phyloP scores from a whole-genome alignment of 352 stramenopile species.

The Globisporangium recalcitrans region DNA sequence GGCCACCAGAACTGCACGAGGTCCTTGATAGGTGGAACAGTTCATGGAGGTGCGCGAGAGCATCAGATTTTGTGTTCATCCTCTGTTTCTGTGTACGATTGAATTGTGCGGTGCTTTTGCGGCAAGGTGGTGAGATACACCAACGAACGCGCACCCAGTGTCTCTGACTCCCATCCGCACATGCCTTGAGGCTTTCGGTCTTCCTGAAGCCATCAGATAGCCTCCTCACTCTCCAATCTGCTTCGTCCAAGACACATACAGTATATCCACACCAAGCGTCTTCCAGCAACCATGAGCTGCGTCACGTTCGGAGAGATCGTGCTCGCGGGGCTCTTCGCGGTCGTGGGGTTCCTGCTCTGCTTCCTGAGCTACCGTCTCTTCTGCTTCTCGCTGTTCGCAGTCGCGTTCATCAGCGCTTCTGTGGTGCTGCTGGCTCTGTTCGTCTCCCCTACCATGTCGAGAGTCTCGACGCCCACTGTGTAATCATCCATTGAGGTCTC shows the following conservation, averaged over 20 bases:
- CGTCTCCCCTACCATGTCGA: not conserved
- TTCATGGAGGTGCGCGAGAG: too few species aligned
- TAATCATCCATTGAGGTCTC: too few species aligned
- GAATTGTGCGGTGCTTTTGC: too few species aligned
- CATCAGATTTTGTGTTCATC: not conserved
- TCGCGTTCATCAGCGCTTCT: not conserved
- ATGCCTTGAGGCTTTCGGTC: not conserved
- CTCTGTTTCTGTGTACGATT: not conserved
- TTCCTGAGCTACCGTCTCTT: not conserved
- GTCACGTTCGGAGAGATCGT: not conserved
- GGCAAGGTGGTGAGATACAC: not conserved
- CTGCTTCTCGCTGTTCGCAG: not conserved
- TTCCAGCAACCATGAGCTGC: not conserved
- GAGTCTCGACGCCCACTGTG: too few species aligned
- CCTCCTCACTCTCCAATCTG: slow-evolving; percentile 11
- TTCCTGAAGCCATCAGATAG: not conserved
- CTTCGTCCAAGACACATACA: not conserved
- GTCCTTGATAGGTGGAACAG: too few species aligned
- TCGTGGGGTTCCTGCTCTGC: not conserved
- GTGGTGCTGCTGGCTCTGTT: not conserved
- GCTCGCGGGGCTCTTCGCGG: not conserved
- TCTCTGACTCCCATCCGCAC: not conserved
- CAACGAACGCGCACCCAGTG: not conserved
- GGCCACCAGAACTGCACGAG: too few species aligned
- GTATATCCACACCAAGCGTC: not conserved